A percentile compares a stretch with the other conserved stretches of the same genome.
Evolutionary conservation across 2,329 filamentous ascomycete genomes (phyloP).

Genomic region (Hypoxylon sp.): DNA sequence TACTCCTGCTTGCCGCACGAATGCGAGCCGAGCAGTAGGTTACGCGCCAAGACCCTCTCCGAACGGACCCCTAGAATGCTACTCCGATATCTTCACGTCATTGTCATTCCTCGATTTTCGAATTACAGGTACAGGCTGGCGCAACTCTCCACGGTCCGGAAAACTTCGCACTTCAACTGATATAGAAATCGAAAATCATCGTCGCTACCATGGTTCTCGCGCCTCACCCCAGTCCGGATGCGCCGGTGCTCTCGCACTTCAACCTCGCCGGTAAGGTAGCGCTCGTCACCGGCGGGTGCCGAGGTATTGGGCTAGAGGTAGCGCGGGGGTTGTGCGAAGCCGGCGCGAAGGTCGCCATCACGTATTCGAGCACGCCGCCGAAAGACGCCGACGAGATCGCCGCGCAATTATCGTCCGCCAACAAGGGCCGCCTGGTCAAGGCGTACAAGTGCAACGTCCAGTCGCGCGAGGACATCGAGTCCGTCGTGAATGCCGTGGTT

Average conservation of each 20-base stretch:
- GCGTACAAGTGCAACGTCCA: constrained; percentile 55
- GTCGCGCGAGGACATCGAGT: constrained; percentile 47
- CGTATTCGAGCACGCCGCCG: constrained; percentile 49
- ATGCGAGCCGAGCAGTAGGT: constrained; percentile 30
- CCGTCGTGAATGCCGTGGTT: constrained; percentile 50
- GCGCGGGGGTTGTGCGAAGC: constrained; percentile 48
- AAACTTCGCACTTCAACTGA: background rate
- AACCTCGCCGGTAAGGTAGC: constrained; percentile 48
- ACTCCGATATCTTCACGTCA: background rate
- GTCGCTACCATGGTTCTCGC: constrained; percentile 46
- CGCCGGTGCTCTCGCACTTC: constrained; percentile 51
- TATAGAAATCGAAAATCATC: background rate
- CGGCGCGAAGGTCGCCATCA: constrained; percentile 49
- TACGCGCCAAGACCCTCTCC: constrained; percentile 16
- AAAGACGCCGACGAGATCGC: constrained; percentile 46
- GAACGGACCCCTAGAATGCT: constrained; percentile 12
- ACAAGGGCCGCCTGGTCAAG: constrained; percentile 44
- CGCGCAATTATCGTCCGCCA: constrained; percentile 38
- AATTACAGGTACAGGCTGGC: constrained; percentile 1
- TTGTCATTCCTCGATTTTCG: background rate
- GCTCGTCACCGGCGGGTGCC: constrained; percentile 48
- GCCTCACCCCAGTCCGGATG: constrained; percentile 47
- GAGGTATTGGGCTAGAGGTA: constrained; percentile 50
- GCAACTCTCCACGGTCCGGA: background rate
- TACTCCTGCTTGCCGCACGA: constrained; percentile 37